Evolutionary conservation across 345 rosid genomes (phyloP).

Genomic region (Melastoma malabathricum): DNA sequence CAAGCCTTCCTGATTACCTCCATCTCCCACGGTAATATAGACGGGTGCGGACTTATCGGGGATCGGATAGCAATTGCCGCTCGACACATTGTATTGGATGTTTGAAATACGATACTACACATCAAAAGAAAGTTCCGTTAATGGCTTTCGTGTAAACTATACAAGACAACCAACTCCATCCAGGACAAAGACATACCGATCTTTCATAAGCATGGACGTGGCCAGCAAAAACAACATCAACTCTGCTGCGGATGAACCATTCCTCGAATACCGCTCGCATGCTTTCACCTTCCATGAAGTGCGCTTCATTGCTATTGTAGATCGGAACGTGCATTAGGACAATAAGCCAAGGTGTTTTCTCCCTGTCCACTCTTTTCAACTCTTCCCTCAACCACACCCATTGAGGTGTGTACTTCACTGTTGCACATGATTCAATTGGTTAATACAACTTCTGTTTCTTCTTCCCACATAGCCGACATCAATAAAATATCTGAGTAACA

Average conservation of each 20-base stretch:
- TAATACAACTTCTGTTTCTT: neutral
- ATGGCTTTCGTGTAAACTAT: neutral
- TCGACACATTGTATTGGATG: slow-evolving; percentile 54
- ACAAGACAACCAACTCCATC: neutral
- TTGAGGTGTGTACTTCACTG: slow-evolving; percentile 91
- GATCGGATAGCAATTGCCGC: slow-evolving; percentile 45
- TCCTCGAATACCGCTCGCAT: slow-evolving; percentile 70
- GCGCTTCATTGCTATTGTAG: slow-evolving; percentile 80
- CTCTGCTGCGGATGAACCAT: slow-evolving; percentile 58
- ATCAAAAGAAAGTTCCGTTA: neutral
- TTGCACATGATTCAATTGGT: neutral
- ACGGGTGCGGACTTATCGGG: slow-evolving; percentile 79
- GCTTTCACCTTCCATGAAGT: slow-evolving; percentile 93
- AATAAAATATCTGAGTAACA: neutral
- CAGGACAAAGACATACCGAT: slow-evolving; percentile 43
- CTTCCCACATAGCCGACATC: neutral
- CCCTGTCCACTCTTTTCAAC: slow-evolving; percentile 65
- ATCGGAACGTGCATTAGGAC: slow-evolving; percentile 83
- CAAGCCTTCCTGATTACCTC: slow-evolving; percentile 93
- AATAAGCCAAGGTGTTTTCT: slow-evolving; percentile 92
- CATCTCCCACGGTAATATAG: slow-evolving; percentile 85
- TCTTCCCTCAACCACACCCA: slow-evolving; percentile 69
- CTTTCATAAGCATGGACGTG: slow-evolving; percentile 99
- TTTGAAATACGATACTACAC: slow-evolving; percentile 78
- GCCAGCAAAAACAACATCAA: slow-evolving; percentile 82